Evolutionary conservation across 2,329 filamentous ascomycete genomes (phyloP).

Genomic region (Ceratocystis cacaofunesta): DNA sequence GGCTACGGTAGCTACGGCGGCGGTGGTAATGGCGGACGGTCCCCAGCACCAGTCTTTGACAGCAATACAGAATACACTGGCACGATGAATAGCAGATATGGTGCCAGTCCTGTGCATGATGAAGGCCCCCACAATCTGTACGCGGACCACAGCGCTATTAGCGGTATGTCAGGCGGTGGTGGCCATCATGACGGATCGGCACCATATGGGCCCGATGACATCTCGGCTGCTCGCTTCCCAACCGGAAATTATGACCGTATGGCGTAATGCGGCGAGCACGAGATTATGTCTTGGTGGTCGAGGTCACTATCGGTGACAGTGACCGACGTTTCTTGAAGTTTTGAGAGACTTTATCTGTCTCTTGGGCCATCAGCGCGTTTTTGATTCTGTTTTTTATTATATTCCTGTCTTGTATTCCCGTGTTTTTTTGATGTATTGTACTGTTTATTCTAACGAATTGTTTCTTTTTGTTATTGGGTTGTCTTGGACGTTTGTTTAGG

Average conservation of each 20-base stretch:
- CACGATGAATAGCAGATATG: conserved; percentile 17
- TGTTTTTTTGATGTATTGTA: not conserved
- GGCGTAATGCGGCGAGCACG: not conserved
- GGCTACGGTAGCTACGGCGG: conserved; percentile 12
- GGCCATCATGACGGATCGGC: not conserved
- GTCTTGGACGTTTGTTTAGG: not conserved
- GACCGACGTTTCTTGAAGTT: no score
- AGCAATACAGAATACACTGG: conserved; percentile 33
- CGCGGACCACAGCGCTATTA: not conserved
- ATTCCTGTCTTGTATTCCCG: not conserved
- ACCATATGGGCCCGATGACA: conserved; percentile 16
- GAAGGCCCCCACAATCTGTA: conserved; percentile 6
- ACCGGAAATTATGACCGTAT: conserved; percentile 40
- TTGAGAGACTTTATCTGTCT: no score
- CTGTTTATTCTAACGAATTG: no score
- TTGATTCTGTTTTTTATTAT: not conserved
- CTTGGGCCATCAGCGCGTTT: not conserved
- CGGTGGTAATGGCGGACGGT: not conserved
- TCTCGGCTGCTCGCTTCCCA: conserved; percentile 30
- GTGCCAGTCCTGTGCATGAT: conserved; percentile 13
- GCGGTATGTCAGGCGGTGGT: no score
- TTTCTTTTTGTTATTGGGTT: not conserved
- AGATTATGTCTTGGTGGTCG: no score
- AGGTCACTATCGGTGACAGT: no score
- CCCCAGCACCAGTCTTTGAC: conserved; percentile 28